Base-by-base conservation (phyloP, 768 basidiomycete species). In the Roridomyces roridus region DNA sequence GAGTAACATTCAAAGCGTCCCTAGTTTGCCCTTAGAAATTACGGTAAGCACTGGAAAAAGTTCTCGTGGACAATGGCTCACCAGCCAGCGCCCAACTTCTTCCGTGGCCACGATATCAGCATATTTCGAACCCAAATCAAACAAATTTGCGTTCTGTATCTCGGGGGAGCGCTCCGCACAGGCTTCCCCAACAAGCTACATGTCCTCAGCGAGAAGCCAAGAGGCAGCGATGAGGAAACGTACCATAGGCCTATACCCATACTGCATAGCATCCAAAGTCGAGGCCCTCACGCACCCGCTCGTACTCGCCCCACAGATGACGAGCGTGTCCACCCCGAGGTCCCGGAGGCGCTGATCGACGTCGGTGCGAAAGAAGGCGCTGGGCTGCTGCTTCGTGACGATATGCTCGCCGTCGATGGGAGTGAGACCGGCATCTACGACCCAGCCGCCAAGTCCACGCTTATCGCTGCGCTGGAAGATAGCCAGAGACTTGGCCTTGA, bases 241-340 rank as follows among this genome's bases (percentile, higher is more conserved):
- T n/a, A 59, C 57, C 57, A 59, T 59, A 1, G 57, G 57, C 11
- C 57, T 21, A 39, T 52, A 59, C 3, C 57, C 57, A 48, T 54
- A 18, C 21, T 59, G 57, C 57, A 59, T 59, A 11, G 57, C 57
- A n/a, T 59, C 57, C 23, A 59, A 40, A 20, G 45, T 39, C 1
- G 57, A 47, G 15, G 57, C 57, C 24, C 57, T 23, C 31, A 59
- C 57, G 34, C 51, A 59, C 14, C 57, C 57, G 42, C 57, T 59
- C 14, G 57, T 59, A 24, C 51, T 54, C 44, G 54, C 57, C 31
- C 57, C 57, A 26, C 57, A 59, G 12, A 59, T 36, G 6, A 59
- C 52, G 23, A 59, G 21, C 21, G 57, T 59, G 46, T 59, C 52
- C 21, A 54, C 51, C 10, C 46, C 40, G 15, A 59, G 4, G 20